Evolutionary conservation across 2,329 filamentous ascomycete species (phyloP).

Genomic region (Phialemonium atrogriseum): DNA sequence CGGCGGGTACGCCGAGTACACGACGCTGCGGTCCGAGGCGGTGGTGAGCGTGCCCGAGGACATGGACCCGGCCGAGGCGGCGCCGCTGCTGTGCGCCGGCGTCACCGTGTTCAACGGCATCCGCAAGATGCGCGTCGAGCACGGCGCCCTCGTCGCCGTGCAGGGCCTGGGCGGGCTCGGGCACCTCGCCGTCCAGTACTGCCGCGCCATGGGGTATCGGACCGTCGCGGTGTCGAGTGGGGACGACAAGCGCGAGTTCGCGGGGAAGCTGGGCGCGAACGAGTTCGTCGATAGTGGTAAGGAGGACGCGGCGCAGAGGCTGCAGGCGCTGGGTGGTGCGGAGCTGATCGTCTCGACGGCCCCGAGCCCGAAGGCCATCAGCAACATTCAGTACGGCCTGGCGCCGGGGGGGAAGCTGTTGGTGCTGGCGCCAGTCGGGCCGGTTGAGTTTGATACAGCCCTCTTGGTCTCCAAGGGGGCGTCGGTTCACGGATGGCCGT

Average conservation of each 20-base stretch:
- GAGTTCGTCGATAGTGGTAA: constrained; percentile 51
- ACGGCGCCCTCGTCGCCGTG: constrained; percentile 45
- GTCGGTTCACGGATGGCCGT: constrained; percentile 55
- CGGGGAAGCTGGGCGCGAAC: constrained; percentile 50
- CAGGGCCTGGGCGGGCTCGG: constrained; percentile 71
- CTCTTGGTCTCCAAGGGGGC: constrained; percentile 41
- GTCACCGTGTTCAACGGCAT: constrained; percentile 56
- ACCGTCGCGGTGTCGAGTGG: constrained; percentile 58
- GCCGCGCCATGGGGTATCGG: constrained; percentile 66
- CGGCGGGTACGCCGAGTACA: constrained; percentile 63
- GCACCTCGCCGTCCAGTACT: constrained; percentile 71
- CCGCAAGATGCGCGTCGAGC: constrained; percentile 42
- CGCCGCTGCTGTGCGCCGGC: constrained; percentile 56
- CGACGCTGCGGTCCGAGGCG: constrained; percentile 51
- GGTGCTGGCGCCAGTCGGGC: constrained; percentile 44
- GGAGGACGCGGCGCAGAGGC: constrained; percentile 35
- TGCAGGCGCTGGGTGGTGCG: constrained; percentile 50
- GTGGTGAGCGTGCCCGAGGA: constrained; percentile 45
- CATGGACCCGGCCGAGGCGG: constrained; percentile 43
- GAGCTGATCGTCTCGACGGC: constrained; percentile 54
- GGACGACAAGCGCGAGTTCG: constrained; percentile 60
- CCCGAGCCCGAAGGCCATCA: constrained; percentile 48
- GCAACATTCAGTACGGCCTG: constrained; percentile 44
- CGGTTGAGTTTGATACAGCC: constrained; percentile 33
- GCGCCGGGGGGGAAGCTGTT: constrained; percentile 48